phyloP scores from a whole-genome alignment of 2,329 filamentous ascomycete species.

The Sarocladium strictum region DNA sequence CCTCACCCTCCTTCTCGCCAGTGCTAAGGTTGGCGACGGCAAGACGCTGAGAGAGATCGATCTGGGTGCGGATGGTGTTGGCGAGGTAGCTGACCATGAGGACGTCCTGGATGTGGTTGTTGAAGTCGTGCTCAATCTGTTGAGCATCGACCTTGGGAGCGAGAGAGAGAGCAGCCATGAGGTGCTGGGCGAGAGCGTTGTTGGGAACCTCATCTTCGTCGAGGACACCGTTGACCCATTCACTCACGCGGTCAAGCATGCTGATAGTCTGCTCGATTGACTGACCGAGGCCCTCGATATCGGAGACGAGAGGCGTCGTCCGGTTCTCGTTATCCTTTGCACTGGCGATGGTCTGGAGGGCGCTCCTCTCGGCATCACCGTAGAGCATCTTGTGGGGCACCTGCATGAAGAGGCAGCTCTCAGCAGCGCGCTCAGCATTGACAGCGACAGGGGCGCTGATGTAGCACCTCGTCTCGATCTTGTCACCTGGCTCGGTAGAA shows the following conservation, averaged over 20 bases:
- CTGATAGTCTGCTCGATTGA: conserved; percentile 82
- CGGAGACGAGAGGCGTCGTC: conserved; percentile 67
- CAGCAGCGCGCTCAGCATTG: conserved; percentile 87
- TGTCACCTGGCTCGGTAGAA: conserved; percentile 79
- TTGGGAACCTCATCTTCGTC: conserved; percentile 90
- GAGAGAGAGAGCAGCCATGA: conserved; percentile 88
- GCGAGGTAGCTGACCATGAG: conserved; percentile 96
- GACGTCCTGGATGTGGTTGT: conserved; percentile 99
- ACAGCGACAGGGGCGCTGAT: conserved; percentile 94
- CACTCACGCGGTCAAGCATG: conserved; percentile 84
- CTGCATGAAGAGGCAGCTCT: conserved; percentile 95
- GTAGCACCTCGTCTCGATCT: conserved; percentile 88
- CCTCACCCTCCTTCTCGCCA: conserved; percentile 44
- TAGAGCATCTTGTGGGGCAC: conserved; percentile 94
- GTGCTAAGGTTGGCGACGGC: conserved; percentile 65
- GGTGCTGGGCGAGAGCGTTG: conserved; percentile 86
- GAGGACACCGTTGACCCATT: conserved; percentile 88
- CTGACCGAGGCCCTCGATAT: conserved; percentile 83
- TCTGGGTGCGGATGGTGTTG: conserved; percentile 98
- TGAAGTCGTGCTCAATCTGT: conserved; percentile 96
- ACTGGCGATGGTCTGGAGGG: conserved; percentile 74
- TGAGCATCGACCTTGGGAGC: conserved; percentile 89
- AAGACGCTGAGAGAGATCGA: conserved; percentile 92
- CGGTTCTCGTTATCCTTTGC: conserved; percentile 76
- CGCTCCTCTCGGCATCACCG: conserved; percentile 61